Percentiles rank a stretch among this genome's conserved stretches.
Conservation (phyloP, 345 rosid genomes). For the Capsella bursapastoris region DNA sequence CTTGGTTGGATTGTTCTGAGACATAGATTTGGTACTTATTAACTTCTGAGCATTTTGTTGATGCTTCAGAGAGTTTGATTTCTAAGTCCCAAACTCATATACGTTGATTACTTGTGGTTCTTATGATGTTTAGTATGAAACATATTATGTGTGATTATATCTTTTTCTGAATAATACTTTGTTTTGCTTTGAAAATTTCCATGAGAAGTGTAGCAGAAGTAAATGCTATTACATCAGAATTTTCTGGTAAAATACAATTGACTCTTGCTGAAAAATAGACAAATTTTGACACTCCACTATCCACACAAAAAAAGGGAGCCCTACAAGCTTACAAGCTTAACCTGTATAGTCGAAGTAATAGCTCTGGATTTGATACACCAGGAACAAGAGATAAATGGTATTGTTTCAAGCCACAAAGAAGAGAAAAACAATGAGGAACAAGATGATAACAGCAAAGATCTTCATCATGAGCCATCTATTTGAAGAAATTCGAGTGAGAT, state of each 20-base stretch:
- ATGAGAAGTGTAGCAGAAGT: neutral
- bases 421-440: constrained; percentile 69
- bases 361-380: constrained; percentile 13
- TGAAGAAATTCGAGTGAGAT: constrained; percentile 81
- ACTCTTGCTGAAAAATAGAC: neutral
- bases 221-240: neutral
- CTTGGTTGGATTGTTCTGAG: constrained; percentile 23
- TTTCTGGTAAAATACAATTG: neutral
- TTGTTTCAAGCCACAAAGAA: constrained; percentile 67
- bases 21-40: constrained; percentile 1
- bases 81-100: constrained; percentile 6
- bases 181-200: constrained; percentile 21
- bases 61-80: constrained; percentile 29
- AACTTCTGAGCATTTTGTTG: constrained; percentile 29
- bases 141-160: constrained; percentile 37
- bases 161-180: constrained; percentile 26
- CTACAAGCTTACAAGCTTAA: constrained; percentile 12
- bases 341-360: neutral
- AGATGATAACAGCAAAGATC: constrained; percentile 73
- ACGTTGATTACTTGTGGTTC: constrained; percentile 29
- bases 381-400: neutral
- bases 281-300: neutral
- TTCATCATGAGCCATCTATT: constrained; percentile 96
- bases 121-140: constrained; percentile 28
- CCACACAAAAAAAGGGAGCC: neutral